A percentile compares a stretch with the other conserved stretches of the same genome.
Conservation (phyloP, 2,329 filamentous ascomycete species). For the Ophiocordyceps camponoti-leonardi region DNA sequence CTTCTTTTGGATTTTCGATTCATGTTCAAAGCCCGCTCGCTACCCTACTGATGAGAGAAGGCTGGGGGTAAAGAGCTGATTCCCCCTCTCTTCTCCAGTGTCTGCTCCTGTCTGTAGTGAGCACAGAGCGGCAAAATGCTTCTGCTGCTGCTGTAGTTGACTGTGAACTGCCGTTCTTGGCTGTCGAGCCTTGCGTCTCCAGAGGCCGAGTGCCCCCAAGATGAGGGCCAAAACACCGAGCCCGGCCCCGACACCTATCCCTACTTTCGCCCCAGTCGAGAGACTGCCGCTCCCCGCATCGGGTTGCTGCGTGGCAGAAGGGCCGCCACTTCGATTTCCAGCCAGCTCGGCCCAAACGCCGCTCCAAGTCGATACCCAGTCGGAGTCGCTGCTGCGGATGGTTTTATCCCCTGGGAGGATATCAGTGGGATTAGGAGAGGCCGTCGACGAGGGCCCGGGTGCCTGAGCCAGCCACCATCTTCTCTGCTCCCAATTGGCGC, state of each 20-base stretch:
- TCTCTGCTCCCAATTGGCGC: conserved; percentile 18
- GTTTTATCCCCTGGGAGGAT: not conserved
- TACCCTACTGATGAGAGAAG: no score
- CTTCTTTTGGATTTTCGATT: no score
- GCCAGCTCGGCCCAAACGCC: not conserved
- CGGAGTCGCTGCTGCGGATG: not conserved
- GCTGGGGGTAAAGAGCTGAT: no score
- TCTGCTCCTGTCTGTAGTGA: no score
- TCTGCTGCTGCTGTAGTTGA: not conserved
- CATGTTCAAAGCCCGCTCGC: no score
- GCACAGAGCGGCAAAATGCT: no score
- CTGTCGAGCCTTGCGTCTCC: not conserved
- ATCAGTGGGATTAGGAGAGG: not conserved
- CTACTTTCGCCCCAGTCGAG: not conserved
- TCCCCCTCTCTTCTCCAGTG: no score
- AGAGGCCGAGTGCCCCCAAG: not conserved
- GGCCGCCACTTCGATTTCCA: not conserved
- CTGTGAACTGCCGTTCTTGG: not conserved
- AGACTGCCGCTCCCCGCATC: not conserved
- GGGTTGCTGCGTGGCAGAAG: not conserved
- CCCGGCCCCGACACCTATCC: not conserved
- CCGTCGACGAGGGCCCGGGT: conserved; percentile 13
- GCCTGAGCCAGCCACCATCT: conserved; percentile 22
- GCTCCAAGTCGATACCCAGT: not conserved
- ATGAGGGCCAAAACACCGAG: not conserved